Evolutionary conservation across 1,284 basidiomycete species (phyloP).

Genomic region (Apiotrichum laibachii): DNA sequence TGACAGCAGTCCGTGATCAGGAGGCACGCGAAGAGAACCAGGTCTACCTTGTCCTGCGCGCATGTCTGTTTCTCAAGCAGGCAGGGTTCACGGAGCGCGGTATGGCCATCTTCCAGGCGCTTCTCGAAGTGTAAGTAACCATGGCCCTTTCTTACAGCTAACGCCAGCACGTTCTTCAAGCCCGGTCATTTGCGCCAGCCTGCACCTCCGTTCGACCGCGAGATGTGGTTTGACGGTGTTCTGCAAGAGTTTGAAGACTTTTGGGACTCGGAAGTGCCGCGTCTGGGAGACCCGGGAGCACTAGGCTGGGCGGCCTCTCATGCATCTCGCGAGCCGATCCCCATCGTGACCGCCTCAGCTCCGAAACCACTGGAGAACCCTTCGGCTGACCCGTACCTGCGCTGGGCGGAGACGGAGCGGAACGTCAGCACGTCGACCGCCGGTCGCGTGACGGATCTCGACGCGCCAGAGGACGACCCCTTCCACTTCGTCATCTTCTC

Average conservation of each 20-base stretch:
- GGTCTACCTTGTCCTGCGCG: constrained; percentile 46
- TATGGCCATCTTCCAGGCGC: constrained; percentile 54
- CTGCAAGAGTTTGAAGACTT: constrained; percentile 52
- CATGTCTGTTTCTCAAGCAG: constrained; percentile 61
- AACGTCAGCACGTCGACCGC: constrained; percentile 57
- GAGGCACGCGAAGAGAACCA: constrained; percentile 42
- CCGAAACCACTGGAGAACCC: neutral
- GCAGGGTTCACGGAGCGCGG: constrained; percentile 59
- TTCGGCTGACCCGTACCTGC: constrained; percentile 61
- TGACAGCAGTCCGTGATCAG: constrained; percentile 10
- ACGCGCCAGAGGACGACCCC: constrained; percentile 60
- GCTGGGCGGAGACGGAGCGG: constrained; percentile 67
- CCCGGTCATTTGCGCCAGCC: constrained; percentile 31
- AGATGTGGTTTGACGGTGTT: constrained; percentile 32
- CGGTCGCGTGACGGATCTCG: constrained; percentile 58
- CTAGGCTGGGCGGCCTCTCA: constrained; percentile 49
- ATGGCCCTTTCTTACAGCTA: neutral
- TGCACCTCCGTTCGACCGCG: constrained; percentile 15
- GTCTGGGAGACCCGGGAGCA: constrained; percentile 53
- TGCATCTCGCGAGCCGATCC: neutral
- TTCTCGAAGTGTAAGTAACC: constrained; percentile 53
- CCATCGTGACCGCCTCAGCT: neutral
- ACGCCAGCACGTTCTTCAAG: constrained; percentile 50
- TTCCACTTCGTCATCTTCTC: constrained; percentile 74
- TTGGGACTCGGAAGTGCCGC: constrained; percentile 55